Evolutionary conservation across 2,329 filamentous ascomycete genomes (phyloP).

Genomic region (Monosporascus sp.): DNA sequence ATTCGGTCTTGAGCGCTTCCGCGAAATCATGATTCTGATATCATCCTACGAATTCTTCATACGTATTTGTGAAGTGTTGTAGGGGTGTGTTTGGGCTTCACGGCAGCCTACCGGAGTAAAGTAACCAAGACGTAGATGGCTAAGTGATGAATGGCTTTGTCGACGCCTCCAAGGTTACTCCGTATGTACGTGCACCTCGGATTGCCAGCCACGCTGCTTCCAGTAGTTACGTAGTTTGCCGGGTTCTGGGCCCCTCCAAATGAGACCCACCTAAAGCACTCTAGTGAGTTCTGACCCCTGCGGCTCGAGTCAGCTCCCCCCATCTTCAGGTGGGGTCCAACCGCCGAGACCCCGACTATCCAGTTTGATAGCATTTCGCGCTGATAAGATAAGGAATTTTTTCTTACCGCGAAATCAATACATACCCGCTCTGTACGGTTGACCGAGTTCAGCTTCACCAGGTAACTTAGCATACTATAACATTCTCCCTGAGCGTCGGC

Average conservation of each 20-base stretch:
- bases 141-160: neutral
- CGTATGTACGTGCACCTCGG: too few relatives aligned
- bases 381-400: conserved; percentile 1
- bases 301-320: neutral
- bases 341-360: neutral
- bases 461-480: neutral
- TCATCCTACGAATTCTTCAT: conserved; percentile 1
- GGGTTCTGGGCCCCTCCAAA: neutral
- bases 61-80: neutral
- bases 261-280: neutral
- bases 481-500: neutral
- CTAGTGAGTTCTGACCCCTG: neutral
- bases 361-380: neutral
- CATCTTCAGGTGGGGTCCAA: neutral
- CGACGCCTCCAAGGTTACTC: too few relatives aligned
- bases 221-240: too few relatives aligned
- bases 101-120: too few relatives aligned
- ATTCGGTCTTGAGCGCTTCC: conserved; percentile 37
- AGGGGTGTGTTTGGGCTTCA: too few relatives aligned
- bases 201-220: too few relatives aligned
- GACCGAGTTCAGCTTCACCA: neutral
- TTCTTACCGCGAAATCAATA: neutral
- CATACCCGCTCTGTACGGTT: too few relatives aligned
- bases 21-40: conserved; percentile 31
- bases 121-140: neutral